These are phyloP conservation scores for Ramichloridium luteum DNA, from an alignment of 2,329 filamentous ascomycete genomes.

Conservation along the genomic window DNA sequence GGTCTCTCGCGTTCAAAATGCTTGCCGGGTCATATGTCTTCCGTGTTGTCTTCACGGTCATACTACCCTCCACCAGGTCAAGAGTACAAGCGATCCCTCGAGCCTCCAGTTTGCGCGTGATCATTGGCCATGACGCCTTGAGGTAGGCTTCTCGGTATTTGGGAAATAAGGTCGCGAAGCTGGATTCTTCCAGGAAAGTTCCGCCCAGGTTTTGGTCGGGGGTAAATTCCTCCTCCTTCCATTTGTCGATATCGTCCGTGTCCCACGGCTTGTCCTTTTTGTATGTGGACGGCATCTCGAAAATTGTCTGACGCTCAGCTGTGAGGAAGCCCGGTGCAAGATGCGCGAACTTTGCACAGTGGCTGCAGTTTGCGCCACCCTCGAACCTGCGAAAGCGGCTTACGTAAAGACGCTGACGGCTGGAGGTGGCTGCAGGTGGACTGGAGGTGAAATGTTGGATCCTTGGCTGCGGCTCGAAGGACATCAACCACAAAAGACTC, in stretches of 20 bases:
- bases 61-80: slow-evolving; percentile 87
- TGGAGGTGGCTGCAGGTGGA: too few relatives aligned
- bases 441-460: too few relatives aligned
- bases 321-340: too few relatives aligned
- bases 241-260: slow-evolving; percentile 93
- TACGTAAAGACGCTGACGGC: too few relatives aligned
- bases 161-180: slow-evolving; percentile 73
- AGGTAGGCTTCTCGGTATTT: slow-evolving; percentile 95
- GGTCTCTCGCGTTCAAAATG: slow-evolving; percentile 83
- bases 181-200: slow-evolving; percentile 84
- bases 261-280: slow-evolving; percentile 90
- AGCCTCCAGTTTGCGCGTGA: slow-evolving; percentile 79
- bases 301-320: too few relatives aligned
- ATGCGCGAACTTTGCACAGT: too few relatives aligned
- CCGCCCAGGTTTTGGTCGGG: slow-evolving; percentile 75
- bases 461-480: too few relatives aligned
- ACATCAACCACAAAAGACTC: too few relatives aligned
- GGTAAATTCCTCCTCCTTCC: slow-evolving; percentile 80
- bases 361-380: too few relatives aligned
- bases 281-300: slow-evolving; percentile 72
- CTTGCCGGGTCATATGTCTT: slow-evolving; percentile 86
- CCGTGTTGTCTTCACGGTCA: slow-evolving; percentile 90
- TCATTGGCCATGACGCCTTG: slow-evolving; percentile 81
- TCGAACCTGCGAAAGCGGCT: too few relatives aligned
- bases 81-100: slow-evolving; percentile 80